phyloP scores from a whole-genome alignment of 2,329 filamentous ascomycete species.

The Beauveria caledonica region DNA sequence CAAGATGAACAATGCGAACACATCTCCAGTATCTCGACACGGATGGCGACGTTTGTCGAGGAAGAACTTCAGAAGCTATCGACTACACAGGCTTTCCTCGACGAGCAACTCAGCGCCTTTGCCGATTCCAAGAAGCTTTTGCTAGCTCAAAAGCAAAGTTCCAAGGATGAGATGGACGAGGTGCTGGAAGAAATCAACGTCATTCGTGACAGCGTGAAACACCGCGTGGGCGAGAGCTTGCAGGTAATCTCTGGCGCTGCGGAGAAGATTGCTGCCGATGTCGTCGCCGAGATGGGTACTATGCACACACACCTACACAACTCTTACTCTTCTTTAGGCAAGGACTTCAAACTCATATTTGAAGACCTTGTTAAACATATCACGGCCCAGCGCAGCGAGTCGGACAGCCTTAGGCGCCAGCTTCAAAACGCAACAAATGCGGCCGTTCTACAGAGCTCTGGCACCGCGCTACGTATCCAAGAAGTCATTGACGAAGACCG shows the following conservation, averaged over 20 bases:
- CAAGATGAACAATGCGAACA: conserved; percentile 64
- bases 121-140: conserved; percentile 60
- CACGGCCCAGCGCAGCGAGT: conserved; percentile 67
- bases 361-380: conserved; percentile 72
- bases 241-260: conserved; percentile 76
- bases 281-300: conserved; percentile 73
- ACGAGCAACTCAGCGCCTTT: conserved; percentile 61
- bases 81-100: conserved; percentile 60
- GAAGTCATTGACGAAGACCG: conserved; percentile 70
- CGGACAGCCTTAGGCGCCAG: conserved; percentile 62
- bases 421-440: conserved; percentile 61
- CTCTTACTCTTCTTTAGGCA: conserved; percentile 76
- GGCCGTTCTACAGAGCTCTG: conserved; percentile 59
- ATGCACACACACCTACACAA: conserved; percentile 79
- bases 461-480: conserved; percentile 58
- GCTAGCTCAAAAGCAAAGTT: conserved; percentile 56
- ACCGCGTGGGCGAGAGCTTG: conserved; percentile 74
- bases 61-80: conserved; percentile 66
- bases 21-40: conserved; percentile 56
- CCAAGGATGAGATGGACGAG: conserved; percentile 81
- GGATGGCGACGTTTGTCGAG: conserved; percentile 70
- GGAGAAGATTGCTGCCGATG: conserved; percentile 81
- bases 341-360: conserved; percentile 79
- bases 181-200: conserved; percentile 86
- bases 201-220: conserved; percentile 82